Evolutionary conservation across 108 stramenopile genomes (phyloP).

Genomic region (Epipyxis sp.): DNA sequence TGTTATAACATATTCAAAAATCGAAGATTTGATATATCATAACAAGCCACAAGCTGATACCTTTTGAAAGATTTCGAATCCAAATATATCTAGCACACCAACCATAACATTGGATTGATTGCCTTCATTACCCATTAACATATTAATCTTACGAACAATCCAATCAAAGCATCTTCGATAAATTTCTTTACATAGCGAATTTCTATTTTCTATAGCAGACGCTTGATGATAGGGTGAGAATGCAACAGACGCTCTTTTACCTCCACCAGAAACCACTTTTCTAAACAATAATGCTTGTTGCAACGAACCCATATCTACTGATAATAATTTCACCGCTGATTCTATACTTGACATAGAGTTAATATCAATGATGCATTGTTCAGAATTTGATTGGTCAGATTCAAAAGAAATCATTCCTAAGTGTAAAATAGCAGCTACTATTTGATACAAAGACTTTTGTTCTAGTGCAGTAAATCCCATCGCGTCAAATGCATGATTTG

Average conservation of each 20-base stretch:
- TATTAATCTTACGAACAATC: constrained; percentile 77
- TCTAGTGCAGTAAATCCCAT: constrained; percentile 37
- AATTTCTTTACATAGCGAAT: constrained; percentile 87
- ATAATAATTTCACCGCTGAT: not conserved
- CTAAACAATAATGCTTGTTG: constrained; percentile 10
- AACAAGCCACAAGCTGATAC: not conserved
- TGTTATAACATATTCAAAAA: not conserved
- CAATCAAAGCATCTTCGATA: constrained; percentile 86
- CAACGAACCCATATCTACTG: not conserved
- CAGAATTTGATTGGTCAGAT: not conserved
- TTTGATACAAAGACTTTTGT: constrained; percentile 49
- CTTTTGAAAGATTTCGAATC: constrained; percentile 57
- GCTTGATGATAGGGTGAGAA: constrained; percentile 45
- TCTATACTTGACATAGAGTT: not conserved
- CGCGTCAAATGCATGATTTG: constrained; percentile 16
- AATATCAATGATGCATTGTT: not conserved
- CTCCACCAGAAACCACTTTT: not conserved
- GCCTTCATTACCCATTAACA: not conserved
- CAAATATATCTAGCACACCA: constrained; percentile 61
- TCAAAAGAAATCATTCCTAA: constrained; percentile 76
- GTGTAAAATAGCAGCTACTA: constrained; percentile 82
- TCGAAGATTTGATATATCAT: no score
- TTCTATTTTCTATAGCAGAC: constrained; percentile 74
- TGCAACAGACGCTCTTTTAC: not conserved
- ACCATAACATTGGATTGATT: constrained; percentile 47